Evolutionary conservation across 2,329 filamentous ascomycete genomes (phyloP), one percentile per base, ranked within the genome.

Genomic region (Trichoderma koningiopsis): DNA sequence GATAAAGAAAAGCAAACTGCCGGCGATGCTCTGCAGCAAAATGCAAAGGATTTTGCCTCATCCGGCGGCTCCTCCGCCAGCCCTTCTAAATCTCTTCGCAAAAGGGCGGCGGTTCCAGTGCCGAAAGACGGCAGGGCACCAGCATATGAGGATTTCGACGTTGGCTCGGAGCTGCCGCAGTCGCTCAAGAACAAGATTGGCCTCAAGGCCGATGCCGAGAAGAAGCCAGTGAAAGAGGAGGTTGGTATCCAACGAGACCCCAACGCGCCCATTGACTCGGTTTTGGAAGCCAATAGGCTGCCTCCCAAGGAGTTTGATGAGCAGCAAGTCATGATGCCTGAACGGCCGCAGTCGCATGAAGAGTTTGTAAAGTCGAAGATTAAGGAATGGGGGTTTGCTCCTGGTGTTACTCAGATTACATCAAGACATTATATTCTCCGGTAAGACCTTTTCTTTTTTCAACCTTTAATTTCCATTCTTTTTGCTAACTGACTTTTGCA

Each of bases 341-440:
- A 31, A 4, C 78, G 79, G 57, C 87, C 87, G 0, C 71, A 81
- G 33, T 84, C 82, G 0, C 88, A 90, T 72, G 76, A 84, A 62
- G 86, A 90, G 72, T 89, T 79, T 68, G 84, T 89, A 16, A 73
- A 80, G 61, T 70, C 78, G 3, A 81, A 78, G 29, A 81, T 90
- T 37, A 71, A 80, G 66, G 77, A 74, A 11, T 81, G 85, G 37
- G 75, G 76, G 2, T 74, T 89, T 1, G 85, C 84, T 4, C 80
- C 82, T 0, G 88, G 88, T 7, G 89, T 86, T 71, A 79, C 81
- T 8, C 73, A 74, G 31, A 79, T 90, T 29, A 73, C 74, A 11
- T 80, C 79, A 66, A 77, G 75, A 61, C 80, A 81, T n/a, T 91
- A 91, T 72, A 88, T 90, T 71, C 83, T 91, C 40, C 83, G 88